Conservation (phyloP, 768 basidiomycete species). For the Auriscalpium vulgare region DNA sequence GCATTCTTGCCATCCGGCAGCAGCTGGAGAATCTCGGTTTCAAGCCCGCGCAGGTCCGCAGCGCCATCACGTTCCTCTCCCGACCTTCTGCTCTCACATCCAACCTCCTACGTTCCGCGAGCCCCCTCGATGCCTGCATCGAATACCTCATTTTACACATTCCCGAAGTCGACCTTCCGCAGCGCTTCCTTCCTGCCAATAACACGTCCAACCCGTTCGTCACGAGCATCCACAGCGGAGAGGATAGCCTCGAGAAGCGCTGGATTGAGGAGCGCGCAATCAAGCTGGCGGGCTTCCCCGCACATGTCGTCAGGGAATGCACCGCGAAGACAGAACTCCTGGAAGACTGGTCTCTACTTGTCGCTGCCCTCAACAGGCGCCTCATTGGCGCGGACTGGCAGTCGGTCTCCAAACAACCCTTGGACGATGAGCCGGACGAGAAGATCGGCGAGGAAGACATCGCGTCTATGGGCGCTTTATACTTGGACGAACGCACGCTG, state of each 20-base stretch:
- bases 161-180: slow-evolving; percentile 83
- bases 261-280: slow-evolving; percentile 78
- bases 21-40: slow-evolving; percentile 68
- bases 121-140: slow-evolving; percentile 70
- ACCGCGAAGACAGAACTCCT: slow-evolving; percentile 28
- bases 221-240: slow-evolving; percentile 53
- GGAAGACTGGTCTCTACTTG: slow-evolving; percentile 46
- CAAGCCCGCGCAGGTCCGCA: slow-evolving; percentile 40
- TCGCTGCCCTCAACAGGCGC: slow-evolving; percentile 44
- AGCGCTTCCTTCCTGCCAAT: slow-evolving; percentile 53
- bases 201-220: slow-evolving; percentile 68
- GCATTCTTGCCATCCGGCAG: slow-evolving; percentile 32
- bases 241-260: slow-evolving; percentile 55
- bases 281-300: slow-evolving; percentile 81
- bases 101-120: slow-evolving; percentile 49
- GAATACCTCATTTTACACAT: slow-evolving; percentile 78
- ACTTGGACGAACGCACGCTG: slow-evolving; percentile 30
- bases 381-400: slow-evolving; percentile 40
- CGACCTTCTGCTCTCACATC: slow-evolving; percentile 49
- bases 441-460: slow-evolving; percentile 28
- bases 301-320: slow-evolving; percentile 55
- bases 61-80: slow-evolving; percentile 49
- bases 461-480: slow-evolving; percentile 38
- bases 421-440: slow-evolving; percentile 22
- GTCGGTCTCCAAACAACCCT: slow-evolving; percentile 7